Conservation (phyloP, 2,329 filamentous ascomycete species). For the Xylariaceae sp. region DNA sequence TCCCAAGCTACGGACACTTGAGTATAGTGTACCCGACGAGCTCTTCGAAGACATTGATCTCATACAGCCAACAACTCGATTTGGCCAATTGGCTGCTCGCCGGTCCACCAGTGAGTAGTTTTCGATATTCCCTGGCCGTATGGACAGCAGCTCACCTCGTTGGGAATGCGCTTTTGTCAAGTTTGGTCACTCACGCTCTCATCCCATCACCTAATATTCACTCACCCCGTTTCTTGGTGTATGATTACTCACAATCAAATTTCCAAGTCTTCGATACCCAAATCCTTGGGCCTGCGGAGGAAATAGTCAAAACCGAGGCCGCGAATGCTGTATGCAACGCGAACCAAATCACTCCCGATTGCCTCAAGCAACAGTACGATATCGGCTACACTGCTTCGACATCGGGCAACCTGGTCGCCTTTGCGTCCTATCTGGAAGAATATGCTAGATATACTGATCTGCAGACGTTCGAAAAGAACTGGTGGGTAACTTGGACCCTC, state of each 20-base stretch:
- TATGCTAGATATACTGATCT: conserved; percentile 55
- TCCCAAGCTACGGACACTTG: conserved; percentile 38
- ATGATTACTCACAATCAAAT: too few relatives aligned
- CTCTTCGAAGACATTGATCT: conserved; percentile 41
- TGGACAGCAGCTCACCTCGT: too few relatives aligned
- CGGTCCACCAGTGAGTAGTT: conserved; percentile 22
- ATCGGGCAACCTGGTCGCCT: conserved; percentile 61
- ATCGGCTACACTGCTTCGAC: conserved; percentile 51
- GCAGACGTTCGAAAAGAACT: conserved; percentile 52
- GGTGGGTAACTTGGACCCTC: conserved; percentile 19
- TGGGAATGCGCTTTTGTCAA: too few relatives aligned
- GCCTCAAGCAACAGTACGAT: conserved; percentile 44
- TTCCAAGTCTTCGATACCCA: conserved; percentile 25
- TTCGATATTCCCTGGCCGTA: too few relatives aligned
- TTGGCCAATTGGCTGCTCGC: conserved; percentile 39
- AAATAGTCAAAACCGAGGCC: conserved; percentile 15
- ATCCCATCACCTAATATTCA: too few relatives aligned
- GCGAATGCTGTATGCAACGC: conserved; percentile 35
- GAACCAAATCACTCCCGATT: conserved; percentile 40
- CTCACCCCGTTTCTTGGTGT: too few relatives aligned
- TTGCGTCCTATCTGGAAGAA: conserved; percentile 48
- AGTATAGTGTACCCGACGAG: conserved; percentile 36
- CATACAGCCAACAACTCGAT: conserved; percentile 51
- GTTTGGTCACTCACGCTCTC: too few relatives aligned
- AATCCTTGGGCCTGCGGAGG: conserved; percentile 20